Base-by-base conservation (phyloP, 768 basidiomycete genomes). In the Rhizopogon vesiculosus region DNA sequence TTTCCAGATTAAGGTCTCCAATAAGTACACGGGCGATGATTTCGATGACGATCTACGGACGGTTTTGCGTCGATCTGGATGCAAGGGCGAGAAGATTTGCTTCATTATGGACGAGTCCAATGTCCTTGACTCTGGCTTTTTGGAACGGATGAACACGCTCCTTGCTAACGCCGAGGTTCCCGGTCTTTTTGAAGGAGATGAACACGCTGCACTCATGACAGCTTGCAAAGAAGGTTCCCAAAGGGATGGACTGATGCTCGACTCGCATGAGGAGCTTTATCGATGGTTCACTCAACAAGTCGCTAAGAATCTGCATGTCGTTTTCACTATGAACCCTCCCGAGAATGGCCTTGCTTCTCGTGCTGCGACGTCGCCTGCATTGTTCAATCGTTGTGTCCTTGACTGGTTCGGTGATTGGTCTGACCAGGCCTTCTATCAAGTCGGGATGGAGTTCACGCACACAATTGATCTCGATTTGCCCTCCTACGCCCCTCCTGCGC, bases 51-150 rank as follows among this genome's bases (percentile, higher is more conserved):
- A 99, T 69, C 78, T 99, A 44, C 86, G 97, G 42, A 91, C 86
- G 0, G 97, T 99, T 5, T 85, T 99, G 39, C 91, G 97, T 43
- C 88, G 97, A 38, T 79, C 96, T 7, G 97, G 97, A 6, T 98
- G 94, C 78, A 99, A 98, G 68, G 94, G 94, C 62, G 97, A 99
- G 73, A 98, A 98, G 74, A 89, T 99, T 48, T 98, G 94, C 69
- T 99, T 99, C 79, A 98, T 99, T 75, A 98, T 99, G 97, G 97
- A 99, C 70, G 97, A 99, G 70, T 98, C 97, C 3, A 98, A 99
- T 64, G 97, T 98, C 12, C 87, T 98, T 33, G 97, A 99, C 69
- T 96, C 97, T 12, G 97, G 97, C 45, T 99, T 99, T 81, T 75
- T 99, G 60, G 97, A 99, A 69, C 86, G 97, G n/a, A 98, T 99